These are phyloP conservation scores for Biscogniauxia sp. DNA, from an alignment of 2,329 filamentous ascomycete species.

Conservation along the genomic window DNA sequence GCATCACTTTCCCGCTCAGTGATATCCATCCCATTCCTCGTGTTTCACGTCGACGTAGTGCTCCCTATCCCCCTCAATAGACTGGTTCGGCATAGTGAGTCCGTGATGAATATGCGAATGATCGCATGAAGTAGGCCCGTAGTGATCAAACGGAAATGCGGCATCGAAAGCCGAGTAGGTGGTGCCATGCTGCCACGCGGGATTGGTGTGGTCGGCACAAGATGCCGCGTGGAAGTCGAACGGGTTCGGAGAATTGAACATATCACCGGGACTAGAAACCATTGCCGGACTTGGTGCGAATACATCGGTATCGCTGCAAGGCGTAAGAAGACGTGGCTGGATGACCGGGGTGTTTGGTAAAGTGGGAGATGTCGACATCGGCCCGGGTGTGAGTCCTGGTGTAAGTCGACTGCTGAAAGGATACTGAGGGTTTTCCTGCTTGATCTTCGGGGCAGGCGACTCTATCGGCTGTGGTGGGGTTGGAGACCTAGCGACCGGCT, in stretches of 20 bases:
- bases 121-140: constrained; percentile 31
- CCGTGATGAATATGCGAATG: constrained; percentile 30
- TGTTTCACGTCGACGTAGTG: constrained; percentile 35
- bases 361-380: constrained; percentile 27
- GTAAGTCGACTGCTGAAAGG: constrained; percentile 29
- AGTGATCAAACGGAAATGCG: constrained; percentile 40
- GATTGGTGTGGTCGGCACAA: constrained; percentile 28
- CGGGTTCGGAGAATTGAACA: constrained; percentile 29
- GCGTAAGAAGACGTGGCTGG: constrained; percentile 45
- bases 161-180: constrained; percentile 40
- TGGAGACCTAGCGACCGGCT: constrained; percentile 27
- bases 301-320: constrained; percentile 50
- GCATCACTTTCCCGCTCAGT: constrained; percentile 45
- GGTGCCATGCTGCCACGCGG: constrained; percentile 32
- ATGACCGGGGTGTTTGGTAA: constrained; percentile 32
- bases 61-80: constrained; percentile 25
- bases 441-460: constrained; percentile 31
- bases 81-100: constrained; percentile 23
- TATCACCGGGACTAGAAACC: constrained; percentile 34
- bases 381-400: constrained; percentile 26
- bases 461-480: constrained; percentile 20
- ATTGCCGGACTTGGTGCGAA: constrained; percentile 31
- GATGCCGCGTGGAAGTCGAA: constrained; percentile 32
- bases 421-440: constrained; percentile 37
- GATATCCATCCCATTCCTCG: constrained; percentile 38